phyloP scores from a whole-genome alignment of 225 moss, liverwort and hornwort genomes.

The Physcomitrellopsis africana region DNA sequence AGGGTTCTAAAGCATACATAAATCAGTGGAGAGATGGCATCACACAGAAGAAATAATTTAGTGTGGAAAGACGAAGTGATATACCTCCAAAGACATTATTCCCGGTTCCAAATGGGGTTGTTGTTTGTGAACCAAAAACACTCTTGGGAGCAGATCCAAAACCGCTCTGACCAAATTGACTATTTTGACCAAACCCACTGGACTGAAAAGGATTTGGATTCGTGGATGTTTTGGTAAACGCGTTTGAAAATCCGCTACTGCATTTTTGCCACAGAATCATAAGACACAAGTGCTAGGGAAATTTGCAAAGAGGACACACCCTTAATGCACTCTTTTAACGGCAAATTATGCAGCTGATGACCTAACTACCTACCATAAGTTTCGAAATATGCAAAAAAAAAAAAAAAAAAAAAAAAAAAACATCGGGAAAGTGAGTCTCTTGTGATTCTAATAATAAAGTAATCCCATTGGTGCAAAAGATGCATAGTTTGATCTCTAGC shows the following conservation, averaged over 20 bases:
- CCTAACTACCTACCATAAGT: slow-evolving; percentile 1
- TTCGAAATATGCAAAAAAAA: slow-evolving; percentile 13
- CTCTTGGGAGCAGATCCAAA: slow-evolving; percentile 45
- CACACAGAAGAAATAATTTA: neutral
- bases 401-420: too few species aligned
- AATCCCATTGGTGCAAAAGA: neutral
- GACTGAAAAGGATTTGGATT: slow-evolving; percentile 54
- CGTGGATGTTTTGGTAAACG: slow-evolving; percentile 49
- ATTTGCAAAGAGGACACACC: slow-evolving; percentile 12
- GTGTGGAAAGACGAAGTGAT: neutral
- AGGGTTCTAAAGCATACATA: slow-evolving; percentile 18
- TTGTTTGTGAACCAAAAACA: slow-evolving; percentile 47
- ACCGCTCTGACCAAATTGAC: slow-evolving; percentile 43
- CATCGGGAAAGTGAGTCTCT: neutral
- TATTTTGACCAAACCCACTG: slow-evolving; percentile 51
- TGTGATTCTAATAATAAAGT: slow-evolving; percentile 5
- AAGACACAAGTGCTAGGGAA: slow-evolving; percentile 14
- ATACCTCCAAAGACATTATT: slow-evolving; percentile 38
- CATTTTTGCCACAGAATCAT: slow-evolving; percentile 25
- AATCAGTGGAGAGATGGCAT: slow-evolving; percentile 15
- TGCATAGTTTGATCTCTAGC: neutral
- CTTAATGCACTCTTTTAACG: neutral
- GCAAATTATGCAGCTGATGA: neutral
- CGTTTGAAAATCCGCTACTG: slow-evolving; percentile 49
- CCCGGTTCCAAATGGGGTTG: slow-evolving; percentile 29